phyloP scores from a whole-genome alignment of 192 early-diverging fungal species.

The Coemansia reversa region DNA sequence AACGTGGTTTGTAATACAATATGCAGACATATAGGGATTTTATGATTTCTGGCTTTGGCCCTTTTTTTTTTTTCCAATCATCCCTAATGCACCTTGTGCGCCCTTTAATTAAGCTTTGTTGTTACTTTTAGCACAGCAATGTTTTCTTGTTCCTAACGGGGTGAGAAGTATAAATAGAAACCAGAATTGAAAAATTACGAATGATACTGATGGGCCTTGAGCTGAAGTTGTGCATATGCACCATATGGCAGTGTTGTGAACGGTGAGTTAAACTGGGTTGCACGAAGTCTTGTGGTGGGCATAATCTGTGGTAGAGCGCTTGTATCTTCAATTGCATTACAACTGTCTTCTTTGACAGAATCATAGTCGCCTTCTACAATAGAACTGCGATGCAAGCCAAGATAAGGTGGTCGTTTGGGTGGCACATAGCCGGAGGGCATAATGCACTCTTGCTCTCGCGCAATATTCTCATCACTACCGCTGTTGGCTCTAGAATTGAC shows the following conservation, averaged over 20 bases:
- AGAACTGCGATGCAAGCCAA: slow-evolving; percentile 37
- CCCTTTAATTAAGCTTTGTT: no score
- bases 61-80: no score
- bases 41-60: no score
- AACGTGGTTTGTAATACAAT: no score
- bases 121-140: no score
- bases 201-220: slow-evolving; percentile 7
- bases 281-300: slow-evolving; percentile 20
- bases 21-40: no score
- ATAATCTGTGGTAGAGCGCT: not conserved
- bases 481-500: slow-evolving; percentile 5
- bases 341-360: not conserved
- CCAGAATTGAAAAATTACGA: not conserved
- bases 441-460: not conserved
- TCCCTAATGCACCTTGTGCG: no score
- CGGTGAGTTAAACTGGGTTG: slow-evolving; percentile 47
- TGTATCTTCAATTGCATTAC: not conserved
- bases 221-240: slow-evolving; percentile 31
- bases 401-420: slow-evolving; percentile 38
- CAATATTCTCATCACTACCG: slow-evolving; percentile 9
- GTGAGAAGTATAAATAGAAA: not conserved
- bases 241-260: slow-evolving; percentile 53
- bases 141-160: no score
- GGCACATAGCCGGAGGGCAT: slow-evolving; percentile 14
- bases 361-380: slow-evolving; percentile 6